Base-by-base conservation (phyloP, 2,329 filamentous ascomycete species). In the Fusarium papillatum region DNA sequence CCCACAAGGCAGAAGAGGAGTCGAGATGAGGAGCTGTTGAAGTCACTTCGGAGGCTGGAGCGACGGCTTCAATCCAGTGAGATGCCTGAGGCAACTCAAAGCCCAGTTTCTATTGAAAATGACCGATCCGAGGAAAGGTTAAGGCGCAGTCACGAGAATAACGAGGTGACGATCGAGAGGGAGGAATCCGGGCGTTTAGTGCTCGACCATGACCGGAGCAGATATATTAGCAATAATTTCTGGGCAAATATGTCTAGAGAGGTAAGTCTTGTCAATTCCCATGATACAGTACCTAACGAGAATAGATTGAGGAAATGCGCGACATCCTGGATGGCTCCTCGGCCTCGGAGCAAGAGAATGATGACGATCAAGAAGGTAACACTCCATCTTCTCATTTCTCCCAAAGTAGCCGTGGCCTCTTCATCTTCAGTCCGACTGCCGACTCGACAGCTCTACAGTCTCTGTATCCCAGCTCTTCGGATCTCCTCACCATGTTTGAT, bases 231-330 rank as follows among this genome's bases (percentile, higher is more conserved):
- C 13, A 48, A 63, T 24, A 46, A 31, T 63, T 63, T 63, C 60
- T 63, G 60, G 60, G 60, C 60, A 31, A 63, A 31, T 39, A 63
- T 63, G 43, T 43, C 38, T 9, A 34, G 39, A 63, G 60, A 63
- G 60, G 60, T 48, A 48, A 31, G 60, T 26, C 19, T 36, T 36
- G 16, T 24, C 6, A 24, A 16, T 17, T 7, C 22, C 1, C 9
- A 39, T 14, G 13, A 41, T 17, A 41, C 16, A 39, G 57, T 24
- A 22, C 39, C 57, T 60, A 29, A 60, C 57, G 10, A 7, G 39
- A n/a, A 24, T 31, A 60, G 57, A 60, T 60, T 24, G 57, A 60
- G 22, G 57, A 60, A 39, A 60, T 60, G 57, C 57, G 57, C 17
- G 57, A 60, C 19, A 60, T 60, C 31, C 19, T 60, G 57, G 57